Conservation (phyloP, 192 early-diverging fungal species). For the Linnemannia hyalina region DNA sequence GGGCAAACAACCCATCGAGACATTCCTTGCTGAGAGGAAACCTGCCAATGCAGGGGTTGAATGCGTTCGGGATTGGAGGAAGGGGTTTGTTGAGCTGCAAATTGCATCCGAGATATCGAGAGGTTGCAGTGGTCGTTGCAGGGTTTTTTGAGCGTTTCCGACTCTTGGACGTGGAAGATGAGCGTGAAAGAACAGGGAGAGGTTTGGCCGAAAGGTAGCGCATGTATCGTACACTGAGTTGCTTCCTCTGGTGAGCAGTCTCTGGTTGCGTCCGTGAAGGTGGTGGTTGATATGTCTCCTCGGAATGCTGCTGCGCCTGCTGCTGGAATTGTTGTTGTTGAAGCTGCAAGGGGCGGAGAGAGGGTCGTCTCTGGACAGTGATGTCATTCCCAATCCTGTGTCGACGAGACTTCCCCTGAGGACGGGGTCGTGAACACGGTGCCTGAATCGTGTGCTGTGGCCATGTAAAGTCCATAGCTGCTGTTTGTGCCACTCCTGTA, state of each 20-base stretch:
- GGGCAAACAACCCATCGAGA: not conserved
- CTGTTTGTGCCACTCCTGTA: not conserved
- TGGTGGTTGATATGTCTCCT: not conserved
- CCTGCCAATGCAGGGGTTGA: not conserved
- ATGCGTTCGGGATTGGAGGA: not conserved
- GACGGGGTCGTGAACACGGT: not conserved
- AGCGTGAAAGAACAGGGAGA: not conserved
- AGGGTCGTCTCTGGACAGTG: not conserved
- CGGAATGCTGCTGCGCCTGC: not conserved
- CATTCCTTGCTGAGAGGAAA: not conserved
- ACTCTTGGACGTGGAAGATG: not conserved
- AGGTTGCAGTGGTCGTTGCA: not conserved
- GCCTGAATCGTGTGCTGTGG: not conserved
- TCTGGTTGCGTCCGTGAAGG: not conserved
- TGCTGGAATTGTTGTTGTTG: not conserved
- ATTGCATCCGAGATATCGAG: not conserved
- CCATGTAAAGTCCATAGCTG: not conserved
- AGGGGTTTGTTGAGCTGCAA: constrained; percentile 13
- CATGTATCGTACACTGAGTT: not conserved
- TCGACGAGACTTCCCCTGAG: constrained; percentile 1
- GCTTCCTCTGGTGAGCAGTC: not conserved
- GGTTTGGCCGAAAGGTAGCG: constrained; percentile 6
- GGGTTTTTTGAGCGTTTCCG: not conserved
- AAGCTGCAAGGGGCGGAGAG: not conserved
- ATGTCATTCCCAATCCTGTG: not conserved